phyloP scores from a whole-genome alignment of 768 basidiomycete genomes.

The Ramaria sp. region DNA sequence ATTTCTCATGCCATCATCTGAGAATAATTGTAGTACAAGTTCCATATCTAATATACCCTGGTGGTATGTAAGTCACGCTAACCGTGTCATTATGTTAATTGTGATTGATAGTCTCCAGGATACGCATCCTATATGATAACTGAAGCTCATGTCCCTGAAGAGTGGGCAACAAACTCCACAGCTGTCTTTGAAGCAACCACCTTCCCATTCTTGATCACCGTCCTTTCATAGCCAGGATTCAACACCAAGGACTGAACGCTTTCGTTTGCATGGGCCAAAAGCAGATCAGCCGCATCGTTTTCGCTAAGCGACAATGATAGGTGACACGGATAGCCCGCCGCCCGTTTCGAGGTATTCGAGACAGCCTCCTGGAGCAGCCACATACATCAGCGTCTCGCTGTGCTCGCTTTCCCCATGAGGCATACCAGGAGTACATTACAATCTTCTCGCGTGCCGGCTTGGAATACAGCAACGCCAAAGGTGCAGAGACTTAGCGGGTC shows the following conservation, averaged over 20 bases:
- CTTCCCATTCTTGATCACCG: constrained; percentile 36
- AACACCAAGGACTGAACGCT: constrained; percentile 37
- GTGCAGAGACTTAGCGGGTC: constrained; percentile 52
- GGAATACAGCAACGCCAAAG: constrained; percentile 50
- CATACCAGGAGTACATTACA: constrained; percentile 39
- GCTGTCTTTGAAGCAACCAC: constrained; percentile 26
- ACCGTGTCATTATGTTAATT: too few relatives aligned
- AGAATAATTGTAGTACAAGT: too few relatives aligned
- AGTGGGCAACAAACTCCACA: neutral
- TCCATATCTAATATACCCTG: too few relatives aligned
- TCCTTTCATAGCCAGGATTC: constrained; percentile 39
- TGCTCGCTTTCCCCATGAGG: neutral
- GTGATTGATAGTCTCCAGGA: too few relatives aligned
- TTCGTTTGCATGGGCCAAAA: constrained; percentile 41
- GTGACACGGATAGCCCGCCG: constrained; percentile 27
- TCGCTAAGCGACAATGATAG: constrained; percentile 25
- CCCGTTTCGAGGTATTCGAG: constrained; percentile 40
- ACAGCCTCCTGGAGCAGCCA: constrained; percentile 32
- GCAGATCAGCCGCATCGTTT: constrained; percentile 45
- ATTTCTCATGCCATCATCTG: too few relatives aligned
- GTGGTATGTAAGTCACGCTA: too few relatives aligned
- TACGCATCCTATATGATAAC: too few relatives aligned
- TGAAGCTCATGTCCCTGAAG: too few relatives aligned
- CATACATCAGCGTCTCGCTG: constrained; percentile 7
- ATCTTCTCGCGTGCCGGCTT: constrained; percentile 39